Evolutionary conservation across 2,329 filamentous ascomycete species (phyloP).

Genomic region (Penicillium fuscoglaucum): DNA sequence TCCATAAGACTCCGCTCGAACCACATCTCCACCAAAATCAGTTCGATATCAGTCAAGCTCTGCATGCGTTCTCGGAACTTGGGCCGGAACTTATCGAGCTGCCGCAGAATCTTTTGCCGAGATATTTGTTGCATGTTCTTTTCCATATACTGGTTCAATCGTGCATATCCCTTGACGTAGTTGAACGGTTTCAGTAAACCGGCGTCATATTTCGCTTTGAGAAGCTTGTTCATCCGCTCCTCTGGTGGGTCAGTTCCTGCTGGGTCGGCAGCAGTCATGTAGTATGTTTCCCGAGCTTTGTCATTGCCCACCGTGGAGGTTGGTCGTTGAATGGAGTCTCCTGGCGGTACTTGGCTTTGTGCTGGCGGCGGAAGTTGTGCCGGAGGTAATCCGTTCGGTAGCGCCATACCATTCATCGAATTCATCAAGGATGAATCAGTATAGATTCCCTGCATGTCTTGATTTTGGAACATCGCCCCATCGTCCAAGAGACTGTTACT

Average conservation of each 20-base stretch:
- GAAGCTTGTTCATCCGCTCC: constrained; percentile 89
- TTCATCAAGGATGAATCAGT: constrained; percentile 58
- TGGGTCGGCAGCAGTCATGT: constrained; percentile 93
- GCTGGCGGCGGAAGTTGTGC: constrained; percentile 38
- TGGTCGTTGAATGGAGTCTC: constrained; percentile 61
- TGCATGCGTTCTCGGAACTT: constrained; percentile 97
- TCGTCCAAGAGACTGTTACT: constrained; percentile 90
- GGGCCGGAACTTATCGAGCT: constrained; percentile 88
- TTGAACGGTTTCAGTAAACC: constrained; percentile 96
- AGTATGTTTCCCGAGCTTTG: constrained; percentile 76
- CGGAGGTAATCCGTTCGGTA: constrained; percentile 35
- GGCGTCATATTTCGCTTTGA: constrained; percentile 94
- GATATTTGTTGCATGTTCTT: constrained; percentile 77
- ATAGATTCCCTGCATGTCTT: constrained; percentile 65
- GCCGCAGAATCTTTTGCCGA: constrained; percentile 86
- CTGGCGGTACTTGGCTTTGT: constrained; percentile 36
- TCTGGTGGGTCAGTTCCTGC: constrained; percentile 83
- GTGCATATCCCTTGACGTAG: constrained; percentile 93
- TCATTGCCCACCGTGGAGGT: constrained; percentile 65
- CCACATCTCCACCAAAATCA: constrained; percentile 98
- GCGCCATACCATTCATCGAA: constrained; percentile 41
- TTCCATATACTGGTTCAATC: constrained; percentile 88
- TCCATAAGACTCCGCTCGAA: constrained; percentile 96
- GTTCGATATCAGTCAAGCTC: constrained; percentile 85
- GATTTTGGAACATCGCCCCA: constrained; percentile 64